These are phyloP conservation scores for Rhodotorula sp. DNA, from an alignment of 1,284 basidiomycete species.

Conservation along the genomic window DNA sequence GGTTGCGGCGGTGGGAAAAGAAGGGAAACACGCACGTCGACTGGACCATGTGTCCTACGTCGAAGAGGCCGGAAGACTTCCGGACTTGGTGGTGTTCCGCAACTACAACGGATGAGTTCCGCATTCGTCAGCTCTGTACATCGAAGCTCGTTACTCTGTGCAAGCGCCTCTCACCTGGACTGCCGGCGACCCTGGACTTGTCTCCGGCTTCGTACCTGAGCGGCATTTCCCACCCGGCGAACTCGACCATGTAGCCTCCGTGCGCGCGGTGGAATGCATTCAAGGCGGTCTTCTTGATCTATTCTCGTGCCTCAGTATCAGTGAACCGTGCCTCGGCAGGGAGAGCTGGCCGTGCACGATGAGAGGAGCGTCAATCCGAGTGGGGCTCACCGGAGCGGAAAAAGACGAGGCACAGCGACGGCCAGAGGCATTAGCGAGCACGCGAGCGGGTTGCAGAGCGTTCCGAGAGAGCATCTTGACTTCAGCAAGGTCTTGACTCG, in stretches of 20 bases:
- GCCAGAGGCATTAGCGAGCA: not conserved
- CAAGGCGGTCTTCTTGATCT: slow-evolving; percentile 61
- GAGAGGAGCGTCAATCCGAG: not conserved
- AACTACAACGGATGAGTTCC: slow-evolving; percentile 55
- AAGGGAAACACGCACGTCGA: slow-evolving; percentile 38
- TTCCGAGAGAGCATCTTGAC: not conserved
- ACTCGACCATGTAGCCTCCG: slow-evolving; percentile 93
- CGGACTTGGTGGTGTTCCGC: slow-evolving; percentile 91
- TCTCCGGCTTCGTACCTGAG: slow-evolving; percentile 67
- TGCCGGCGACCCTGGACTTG: slow-evolving; percentile 54
- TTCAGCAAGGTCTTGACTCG: not conserved
- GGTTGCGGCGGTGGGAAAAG: not conserved
- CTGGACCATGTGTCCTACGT: slow-evolving; percentile 92
- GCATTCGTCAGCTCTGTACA: slow-evolving; percentile 1
- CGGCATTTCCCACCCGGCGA: slow-evolving; percentile 95
- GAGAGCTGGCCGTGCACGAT: not conserved
- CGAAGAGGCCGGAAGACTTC: slow-evolving; percentile 81
- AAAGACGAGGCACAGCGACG: slow-evolving; percentile 7
- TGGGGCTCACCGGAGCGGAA: slow-evolving; percentile 5
- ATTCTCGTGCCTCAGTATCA: too few species aligned
- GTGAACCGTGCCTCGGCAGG: not conserved
- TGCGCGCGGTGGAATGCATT: slow-evolving; percentile 79
- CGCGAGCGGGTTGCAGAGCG: not conserved
- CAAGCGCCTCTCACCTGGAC: slow-evolving; percentile 62
- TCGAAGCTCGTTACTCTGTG: not conserved